Evolutionary conservation across 1,284 basidiomycete species (phyloP), one percentile per base, ranked within the genome.

Genomic region (Athelia sp.): DNA sequence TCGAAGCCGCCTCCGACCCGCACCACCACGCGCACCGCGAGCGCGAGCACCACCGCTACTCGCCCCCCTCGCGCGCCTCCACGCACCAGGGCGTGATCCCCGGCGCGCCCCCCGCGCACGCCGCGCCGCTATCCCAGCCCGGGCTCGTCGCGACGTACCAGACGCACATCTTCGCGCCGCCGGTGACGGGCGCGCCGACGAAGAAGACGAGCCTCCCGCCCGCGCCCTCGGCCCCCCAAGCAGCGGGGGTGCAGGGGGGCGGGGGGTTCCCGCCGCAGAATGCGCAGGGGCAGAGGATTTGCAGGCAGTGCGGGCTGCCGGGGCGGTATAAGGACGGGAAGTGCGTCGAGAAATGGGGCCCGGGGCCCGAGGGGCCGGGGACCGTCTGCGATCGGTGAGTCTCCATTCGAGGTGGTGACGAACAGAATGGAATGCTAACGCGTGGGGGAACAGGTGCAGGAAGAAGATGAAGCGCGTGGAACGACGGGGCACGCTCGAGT

Each of bases 381-480:
- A 90, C 87, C 0, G 88, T 90, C 0, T 90, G 88, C 60, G 88
- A 90, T 71, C 70, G 86, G 75, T 82, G 59, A 53, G 76, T 67
- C 14, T n/a, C n/a, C n/a, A n/a, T n/a, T n/a, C n/a, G n/a, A n/a
- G n/a, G n/a, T n/a, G n/a, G n/a, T n/a, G n/a, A n/a, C n/a, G n/a
- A n/a, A n/a, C n/a, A 29, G 26, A 3, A 6, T 18, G 22, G 24
- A 29, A 29, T 21, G 24, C 32, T 44, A 40, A 45, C 48, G 26
- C 35, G 26, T 50, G 34, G 22, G 44, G 14, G 31, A 43, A 35
- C 52, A 83, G 81, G 49, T 89, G 87, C 66, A 76, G 87, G 48
- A 90, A 90, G 67, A 90, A 90, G 66, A 90, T 90, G 87, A 89
- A 89, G 68, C 79, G 87, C 1, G 83, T 88, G 38, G 88, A 90